phyloP scores from a whole-genome alignment of 2,329 filamentous ascomycete genomes.

The Macrophomina pseudophaseolina region DNA sequence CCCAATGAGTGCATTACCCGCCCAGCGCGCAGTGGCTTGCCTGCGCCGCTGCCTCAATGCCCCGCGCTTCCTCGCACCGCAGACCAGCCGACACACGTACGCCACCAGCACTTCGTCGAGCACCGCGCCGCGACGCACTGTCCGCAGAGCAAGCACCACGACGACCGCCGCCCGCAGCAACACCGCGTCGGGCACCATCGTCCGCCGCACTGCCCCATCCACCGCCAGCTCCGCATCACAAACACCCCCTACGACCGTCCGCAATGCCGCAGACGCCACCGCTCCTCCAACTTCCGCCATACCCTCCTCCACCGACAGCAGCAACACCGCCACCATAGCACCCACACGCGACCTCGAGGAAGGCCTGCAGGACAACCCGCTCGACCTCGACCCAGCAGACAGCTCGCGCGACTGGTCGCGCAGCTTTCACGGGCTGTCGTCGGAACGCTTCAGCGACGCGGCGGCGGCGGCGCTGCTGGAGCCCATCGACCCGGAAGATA shows the following conservation, averaged over 20 bases:
- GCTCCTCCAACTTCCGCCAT: constrained; percentile 29
- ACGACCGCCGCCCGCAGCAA: constrained; percentile 28
- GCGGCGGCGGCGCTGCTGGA: constrained; percentile 70
- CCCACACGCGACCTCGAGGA: constrained; percentile 50
- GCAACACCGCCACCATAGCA: constrained; percentile 27
- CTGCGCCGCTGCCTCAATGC: constrained; percentile 16
- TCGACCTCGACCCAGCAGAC: constrained; percentile 45
- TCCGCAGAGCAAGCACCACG: constrained; percentile 6
- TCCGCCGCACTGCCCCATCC: constrained; percentile 28
- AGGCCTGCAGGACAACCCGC: constrained; percentile 56
- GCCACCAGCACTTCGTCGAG: not conserved
- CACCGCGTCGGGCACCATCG: constrained; percentile 26
- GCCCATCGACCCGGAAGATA: constrained; percentile 72
- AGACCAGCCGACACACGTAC: constrained; percentile 9
- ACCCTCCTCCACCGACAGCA: constrained; percentile 32
- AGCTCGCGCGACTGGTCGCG: constrained; percentile 75
- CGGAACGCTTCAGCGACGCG: constrained; percentile 72
- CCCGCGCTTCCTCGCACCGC: not conserved
- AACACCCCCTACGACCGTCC: not conserved
- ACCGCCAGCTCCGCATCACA: not conserved
- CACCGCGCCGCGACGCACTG: not conserved
- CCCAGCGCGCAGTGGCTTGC: constrained; percentile 1
- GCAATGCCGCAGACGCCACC: constrained; percentile 18
- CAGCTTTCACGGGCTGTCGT: constrained; percentile 80
- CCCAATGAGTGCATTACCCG: constrained; percentile 8